These are phyloP conservation scores for Fomitopsis palustris DNA, from an alignment of 1,284 basidiomycete genomes.

Conservation along the genomic window DNA sequence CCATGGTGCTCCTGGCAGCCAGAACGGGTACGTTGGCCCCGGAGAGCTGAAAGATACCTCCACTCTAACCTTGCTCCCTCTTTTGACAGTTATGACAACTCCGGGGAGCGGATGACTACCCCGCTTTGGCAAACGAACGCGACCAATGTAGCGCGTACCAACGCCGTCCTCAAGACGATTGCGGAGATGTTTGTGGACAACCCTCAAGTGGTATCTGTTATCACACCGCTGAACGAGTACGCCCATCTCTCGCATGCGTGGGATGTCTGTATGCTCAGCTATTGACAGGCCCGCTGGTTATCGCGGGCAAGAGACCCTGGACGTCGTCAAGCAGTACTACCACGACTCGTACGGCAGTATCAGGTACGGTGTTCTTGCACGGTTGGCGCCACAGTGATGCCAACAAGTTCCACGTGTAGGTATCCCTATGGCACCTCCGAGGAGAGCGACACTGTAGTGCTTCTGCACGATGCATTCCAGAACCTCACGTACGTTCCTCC, in stretches of 20 bases:
- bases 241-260: slow-evolving; percentile 22
- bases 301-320: slow-evolving; percentile 49
- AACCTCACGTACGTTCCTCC: slow-evolving; percentile 37
- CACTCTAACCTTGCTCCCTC: background rate
- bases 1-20: slow-evolving; percentile 82
- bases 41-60: too few species aligned
- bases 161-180: slow-evolving; percentile 64
- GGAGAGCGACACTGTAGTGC: slow-evolving; percentile 59
- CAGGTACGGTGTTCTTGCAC: slow-evolving; percentile 39
- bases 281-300: slow-evolving; percentile 78
- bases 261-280: background rate
- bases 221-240: slow-evolving; percentile 78
- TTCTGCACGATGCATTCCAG: slow-evolving; percentile 89
- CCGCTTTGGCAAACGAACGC: slow-evolving; percentile 72
- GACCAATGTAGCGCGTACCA: slow-evolving; percentile 68
- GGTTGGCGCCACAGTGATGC: too few species aligned
- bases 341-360: slow-evolving; percentile 72
- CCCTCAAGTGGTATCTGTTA: slow-evolving; percentile 59
- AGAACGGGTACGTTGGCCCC: slow-evolving; percentile 80
- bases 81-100: slow-evolving; percentile 79
- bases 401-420: too few species aligned
- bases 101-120: slow-evolving; percentile 61
- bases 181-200: slow-evolving; percentile 57
- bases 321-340: slow-evolving; percentile 68
- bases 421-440: slow-evolving; percentile 57